These are phyloP conservation scores for Leccinum disarticulatum DNA, from an alignment of 768 basidiomycete species.

Conservation along the genomic window DNA sequence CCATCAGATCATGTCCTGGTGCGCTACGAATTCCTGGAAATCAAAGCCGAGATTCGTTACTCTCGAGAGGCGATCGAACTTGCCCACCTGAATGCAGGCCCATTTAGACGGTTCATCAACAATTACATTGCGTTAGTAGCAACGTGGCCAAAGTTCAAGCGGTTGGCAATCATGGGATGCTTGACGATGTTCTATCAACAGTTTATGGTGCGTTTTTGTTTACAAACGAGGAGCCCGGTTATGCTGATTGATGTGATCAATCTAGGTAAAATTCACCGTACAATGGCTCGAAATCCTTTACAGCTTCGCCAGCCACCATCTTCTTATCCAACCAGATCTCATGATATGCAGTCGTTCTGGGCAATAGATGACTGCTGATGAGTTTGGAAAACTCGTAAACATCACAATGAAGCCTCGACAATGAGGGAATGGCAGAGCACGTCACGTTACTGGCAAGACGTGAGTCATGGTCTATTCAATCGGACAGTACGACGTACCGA, in stretches of 20 bases:
- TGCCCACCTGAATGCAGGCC: constrained; percentile 24
- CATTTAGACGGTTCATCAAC: constrained; percentile 16
- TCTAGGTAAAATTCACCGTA: constrained; percentile 54
- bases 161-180: constrained; percentile 29
- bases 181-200: constrained; percentile 36
- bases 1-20: constrained; percentile 32
- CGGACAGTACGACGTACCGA: constrained; percentile 46
- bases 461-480: constrained; percentile 7
- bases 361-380: constrained; percentile 84
- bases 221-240: neutral
- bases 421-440: constrained; percentile 85
- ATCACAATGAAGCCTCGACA: constrained; percentile 82
- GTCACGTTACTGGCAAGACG: constrained; percentile 69
- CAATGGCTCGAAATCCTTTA: constrained; percentile 95
- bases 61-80: constrained; percentile 22
- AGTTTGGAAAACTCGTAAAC: constrained; percentile 83
- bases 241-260: neutral
- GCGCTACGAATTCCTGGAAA: constrained; percentile 40
- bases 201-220: constrained; percentile 27
- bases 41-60: constrained; percentile 37
- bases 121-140: constrained; percentile 28
- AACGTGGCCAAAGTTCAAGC: constrained; percentile 33
- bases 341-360: constrained; percentile 91
- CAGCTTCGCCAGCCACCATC: constrained; percentile 87
- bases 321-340: constrained; percentile 99